Conservation (phyloP, 2,329 filamentous ascomycete genomes). For the Zasmidium citrigriseum region DNA sequence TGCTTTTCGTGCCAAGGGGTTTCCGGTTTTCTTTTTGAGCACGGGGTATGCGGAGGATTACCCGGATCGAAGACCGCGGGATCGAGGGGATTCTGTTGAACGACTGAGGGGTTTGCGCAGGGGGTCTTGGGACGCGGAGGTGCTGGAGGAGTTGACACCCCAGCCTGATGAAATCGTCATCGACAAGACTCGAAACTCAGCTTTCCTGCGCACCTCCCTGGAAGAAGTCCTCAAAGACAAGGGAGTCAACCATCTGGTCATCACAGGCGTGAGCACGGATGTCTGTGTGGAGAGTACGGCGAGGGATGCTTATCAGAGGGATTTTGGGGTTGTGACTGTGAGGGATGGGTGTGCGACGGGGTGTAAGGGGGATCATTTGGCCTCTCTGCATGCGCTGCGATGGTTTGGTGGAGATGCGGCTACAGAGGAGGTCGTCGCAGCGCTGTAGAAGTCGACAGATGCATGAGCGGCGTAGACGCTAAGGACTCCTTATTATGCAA, state of each 20-base stretch:
- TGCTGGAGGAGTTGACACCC: conserved; percentile 13
- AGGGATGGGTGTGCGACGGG: conserved; percentile 3
- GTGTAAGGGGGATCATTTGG: neutral
- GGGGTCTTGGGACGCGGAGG: conserved; percentile 13
- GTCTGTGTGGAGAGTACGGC: conserved; percentile 17
- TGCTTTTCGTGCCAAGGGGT: conserved; percentile 2
- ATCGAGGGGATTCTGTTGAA: neutral
- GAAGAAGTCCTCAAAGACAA: conserved; percentile 7
- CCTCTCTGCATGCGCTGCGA: neutral
- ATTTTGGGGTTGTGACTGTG: conserved; percentile 10
- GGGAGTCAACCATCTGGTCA: conserved; percentile 10
- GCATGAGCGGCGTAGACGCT: neutral
- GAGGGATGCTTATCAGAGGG: conserved; percentile 10
- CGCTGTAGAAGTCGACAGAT: neutral
- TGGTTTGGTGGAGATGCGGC: neutral
- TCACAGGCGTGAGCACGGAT: conserved; percentile 16
- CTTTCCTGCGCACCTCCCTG: conserved; percentile 9
- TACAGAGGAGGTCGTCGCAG: neutral
- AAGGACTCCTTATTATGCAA: too few species aligned
- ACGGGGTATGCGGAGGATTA: conserved; percentile 11
- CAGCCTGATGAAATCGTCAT: conserved; percentile 9
- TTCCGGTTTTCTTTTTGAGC: conserved; percentile 11
- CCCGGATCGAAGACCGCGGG: conserved; percentile 4
- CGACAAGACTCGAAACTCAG: conserved; percentile 15
- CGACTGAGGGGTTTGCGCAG: conserved; percentile 3